phyloP scores from a whole-genome alignment of 495 filamentous ascomycete species.

The Staphylotrichum tortipilum region DNA sequence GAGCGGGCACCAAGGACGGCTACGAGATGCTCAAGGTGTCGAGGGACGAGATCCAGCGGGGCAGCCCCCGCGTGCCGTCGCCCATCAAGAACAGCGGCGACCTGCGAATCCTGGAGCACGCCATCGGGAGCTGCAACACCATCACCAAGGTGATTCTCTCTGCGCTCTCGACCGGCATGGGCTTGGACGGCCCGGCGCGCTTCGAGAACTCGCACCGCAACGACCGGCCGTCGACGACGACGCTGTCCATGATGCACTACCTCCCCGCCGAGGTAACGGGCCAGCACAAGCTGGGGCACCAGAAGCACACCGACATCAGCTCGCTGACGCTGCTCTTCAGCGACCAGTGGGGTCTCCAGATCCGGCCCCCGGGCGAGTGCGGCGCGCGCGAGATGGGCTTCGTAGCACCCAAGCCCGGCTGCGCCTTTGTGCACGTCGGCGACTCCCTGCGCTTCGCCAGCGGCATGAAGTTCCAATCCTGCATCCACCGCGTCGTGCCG shows the following conservation, averaged over 20 bases:
- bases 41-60: constrained; percentile 41
- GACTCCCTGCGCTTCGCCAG: constrained; percentile 48
- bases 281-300: constrained; percentile 39
- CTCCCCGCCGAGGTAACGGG: constrained; percentile 34
- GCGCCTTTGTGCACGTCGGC: constrained; percentile 49
- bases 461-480: constrained; percentile 42
- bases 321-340: constrained; percentile 49
- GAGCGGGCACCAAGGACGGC: constrained; percentile 40
- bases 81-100: constrained; percentile 43
- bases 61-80: constrained; percentile 35
- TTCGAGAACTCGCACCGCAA: constrained; percentile 48
- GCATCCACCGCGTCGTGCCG: constrained; percentile 50
- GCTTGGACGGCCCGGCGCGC: constrained; percentile 31
- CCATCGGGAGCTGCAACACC: constrained; percentile 41
- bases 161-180: constrained; percentile 39
- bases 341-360: constrained; percentile 50
- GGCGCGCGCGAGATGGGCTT: constrained; percentile 42
- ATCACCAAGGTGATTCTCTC: constrained; percentile 45
- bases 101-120: constrained; percentile 37
- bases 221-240: constrained; percentile 40
- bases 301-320: constrained; percentile 53
- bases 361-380: constrained; percentile 37
- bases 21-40: constrained; percentile 50
- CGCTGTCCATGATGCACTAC: constrained; percentile 41
- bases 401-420: constrained; percentile 40